Conservation (phyloP, 768 basidiomycete species). For the Strobilomyces dryophilus region DNA sequence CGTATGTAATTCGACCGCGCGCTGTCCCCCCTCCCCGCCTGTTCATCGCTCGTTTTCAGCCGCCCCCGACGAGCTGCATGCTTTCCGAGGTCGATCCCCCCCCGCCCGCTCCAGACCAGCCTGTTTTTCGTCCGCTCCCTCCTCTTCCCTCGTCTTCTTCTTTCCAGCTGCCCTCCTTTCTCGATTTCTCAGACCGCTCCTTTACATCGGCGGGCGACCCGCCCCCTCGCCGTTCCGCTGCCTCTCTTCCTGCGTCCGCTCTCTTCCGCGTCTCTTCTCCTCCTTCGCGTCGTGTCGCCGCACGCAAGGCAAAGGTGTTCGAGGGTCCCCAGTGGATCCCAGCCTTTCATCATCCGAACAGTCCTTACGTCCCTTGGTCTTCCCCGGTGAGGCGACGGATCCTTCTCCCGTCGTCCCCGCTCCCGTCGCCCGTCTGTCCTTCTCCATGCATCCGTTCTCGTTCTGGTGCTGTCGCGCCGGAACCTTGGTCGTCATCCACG, state of each 20-base stretch:
- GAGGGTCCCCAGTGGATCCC: slow-evolving; percentile 34
- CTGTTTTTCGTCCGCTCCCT: slow-evolving; percentile 30
- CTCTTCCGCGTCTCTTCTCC: slow-evolving; percentile 15
- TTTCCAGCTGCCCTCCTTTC: slow-evolving; percentile 37
- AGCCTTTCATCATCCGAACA: slow-evolving; percentile 46
- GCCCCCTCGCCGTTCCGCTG: not conserved
- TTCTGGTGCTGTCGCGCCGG: slow-evolving; percentile 39
- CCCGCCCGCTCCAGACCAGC: slow-evolving; percentile 4
- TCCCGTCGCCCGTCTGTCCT: slow-evolving; percentile 31
- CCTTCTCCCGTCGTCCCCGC: slow-evolving; percentile 32
- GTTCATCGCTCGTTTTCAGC: slow-evolving; percentile 15
- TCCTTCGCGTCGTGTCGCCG: slow-evolving; percentile 8
- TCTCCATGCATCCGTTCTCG: slow-evolving; percentile 35
- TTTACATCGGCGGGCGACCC: slow-evolving; percentile 11
- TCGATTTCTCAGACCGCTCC: slow-evolving; percentile 27
- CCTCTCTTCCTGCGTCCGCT: slow-evolving; percentile 16
- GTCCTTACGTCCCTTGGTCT: slow-evolving; percentile 53
- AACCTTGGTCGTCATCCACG: slow-evolving; percentile 32
- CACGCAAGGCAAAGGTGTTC: slow-evolving; percentile 18
- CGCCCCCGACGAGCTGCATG: slow-evolving; percentile 16
- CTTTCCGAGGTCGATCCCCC: slow-evolving; percentile 7
- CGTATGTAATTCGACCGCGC: slow-evolving; percentile 23
- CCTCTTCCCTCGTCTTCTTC: slow-evolving; percentile 36
- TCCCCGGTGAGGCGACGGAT: slow-evolving; percentile 39
- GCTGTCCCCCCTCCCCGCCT: not conserved